Evolutionary conservation across 768 basidiomycete genomes (phyloP), one percentile per base, ranked within the genome.

Genomic region (Butyriboletus loyo): DNA sequence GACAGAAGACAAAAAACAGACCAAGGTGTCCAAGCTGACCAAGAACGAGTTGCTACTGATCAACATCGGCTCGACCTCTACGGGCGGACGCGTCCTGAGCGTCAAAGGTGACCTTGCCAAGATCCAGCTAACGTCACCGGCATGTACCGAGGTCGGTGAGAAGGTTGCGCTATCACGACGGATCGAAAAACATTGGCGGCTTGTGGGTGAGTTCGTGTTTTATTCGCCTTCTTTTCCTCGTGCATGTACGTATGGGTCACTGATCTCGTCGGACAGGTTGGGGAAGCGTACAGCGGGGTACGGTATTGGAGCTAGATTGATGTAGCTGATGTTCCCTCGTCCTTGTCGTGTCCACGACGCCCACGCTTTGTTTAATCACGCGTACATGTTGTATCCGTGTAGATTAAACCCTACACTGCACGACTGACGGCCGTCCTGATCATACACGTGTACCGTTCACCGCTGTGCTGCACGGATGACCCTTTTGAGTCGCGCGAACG

Each of bases 1-100:
- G 72, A 93, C 94, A 22, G 96, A 98, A 72, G 97, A 98, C 76
- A 97, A 95, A 77, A 99, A 98, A 71, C 92, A 95, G 69, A 97
- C 97, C 21, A 99, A 94, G 72, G 91, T 92, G 22, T 78, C 90
- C 48, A 97, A 97, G 71, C 81, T 97, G 40, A 80, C 84, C 53
- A 96, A 96, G 74, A 88, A 87, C 71, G 95, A 97, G 73, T 79
- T 95, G 2, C 73, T 98, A 3, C 82, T 98, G 55, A 95, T 99
- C 78, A 98, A 98, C 76, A 98, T 99, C 52, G 95, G 96, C 19
- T 96, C 93, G 21, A 98, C 94, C 2, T 97, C 95, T 4, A 96
- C 94, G 2, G 97, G 97, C 55, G 96, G 97, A 30, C 87, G 95
- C 36, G 94, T 99, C 14, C 73, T 98, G 58, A 89, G 83, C 64